phyloP scores from a whole-genome alignment of 2,329 filamentous ascomycete genomes.

The Penicillium hordei region DNA sequence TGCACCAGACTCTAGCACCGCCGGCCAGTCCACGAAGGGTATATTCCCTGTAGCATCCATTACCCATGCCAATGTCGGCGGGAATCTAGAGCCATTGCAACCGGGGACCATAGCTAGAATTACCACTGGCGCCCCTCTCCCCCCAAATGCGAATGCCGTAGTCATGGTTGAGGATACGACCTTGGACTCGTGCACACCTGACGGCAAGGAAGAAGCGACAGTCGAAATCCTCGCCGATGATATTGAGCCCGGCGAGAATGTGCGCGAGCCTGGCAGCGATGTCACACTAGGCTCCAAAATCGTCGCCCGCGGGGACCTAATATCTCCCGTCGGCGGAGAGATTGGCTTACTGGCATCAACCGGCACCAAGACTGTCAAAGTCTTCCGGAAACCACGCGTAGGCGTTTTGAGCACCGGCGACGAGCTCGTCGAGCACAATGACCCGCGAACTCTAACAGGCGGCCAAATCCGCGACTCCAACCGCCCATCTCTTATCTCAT shows the following conservation, averaged over 20 bases:
- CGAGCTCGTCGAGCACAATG: slow-evolving; percentile 77
- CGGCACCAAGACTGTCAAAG: slow-evolving; percentile 67
- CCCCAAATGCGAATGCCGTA: slow-evolving; percentile 83
- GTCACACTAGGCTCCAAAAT: slow-evolving; percentile 69
- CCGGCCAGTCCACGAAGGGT: slow-evolving; percentile 66
- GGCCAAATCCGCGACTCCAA: slow-evolving; percentile 96
- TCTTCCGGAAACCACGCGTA: slow-evolving; percentile 75
- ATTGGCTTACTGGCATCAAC: slow-evolving; percentile 86
- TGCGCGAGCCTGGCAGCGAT: slow-evolving; percentile 89
- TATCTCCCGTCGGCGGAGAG: slow-evolving; percentile 85
- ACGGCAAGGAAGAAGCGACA: slow-evolving; percentile 80
- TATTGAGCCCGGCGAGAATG: slow-evolving; percentile 77
- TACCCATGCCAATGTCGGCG: slow-evolving; percentile 77
- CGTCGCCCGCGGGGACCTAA: slow-evolving; percentile 73
- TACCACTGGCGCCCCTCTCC: slow-evolving; percentile 90
- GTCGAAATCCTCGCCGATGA: slow-evolving; percentile 80
- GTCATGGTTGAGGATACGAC: slow-evolving; percentile 96
- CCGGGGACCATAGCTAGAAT: slow-evolving; percentile 81
- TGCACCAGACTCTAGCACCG: slow-evolving; percentile 49
- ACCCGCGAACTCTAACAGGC: slow-evolving; percentile 60
- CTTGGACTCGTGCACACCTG: slow-evolving; percentile 71
- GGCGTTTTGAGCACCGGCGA: slow-evolving; percentile 93
- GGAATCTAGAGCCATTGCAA: slow-evolving; percentile 61
- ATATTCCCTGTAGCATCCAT: slow-evolving; percentile 82
- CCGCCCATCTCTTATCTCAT: slow-evolving; percentile 79